Base-by-base conservation (phyloP, 78 protist species). In the Dictyostelium citrinum region DNA sequence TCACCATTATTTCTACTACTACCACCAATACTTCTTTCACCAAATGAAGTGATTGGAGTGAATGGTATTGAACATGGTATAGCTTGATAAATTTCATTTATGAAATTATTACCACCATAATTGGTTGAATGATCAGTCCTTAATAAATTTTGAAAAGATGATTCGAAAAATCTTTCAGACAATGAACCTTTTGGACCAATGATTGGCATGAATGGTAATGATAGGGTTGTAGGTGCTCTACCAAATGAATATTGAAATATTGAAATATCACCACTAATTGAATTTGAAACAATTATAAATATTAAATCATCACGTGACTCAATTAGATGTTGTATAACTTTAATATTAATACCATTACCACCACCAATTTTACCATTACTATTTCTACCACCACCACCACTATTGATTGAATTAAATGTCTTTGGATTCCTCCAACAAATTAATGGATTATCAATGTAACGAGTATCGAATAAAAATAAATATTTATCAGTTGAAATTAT, bases 191-290 rank as follows among this genome's bases (percentile, higher is more conserved):
- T 24, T 16, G 31, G n/a, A 43, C 49, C 67, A 27, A 80, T n/a
- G 1, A 80, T 24, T 7, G 84, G 74, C n/a, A 58, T 55, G 39
- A 35, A 80, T 24, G 84, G 84, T 80, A 80, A n/a, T 33, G 84
- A 80, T 55, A 80, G n/a, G 35, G 49, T 7, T n/a, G 61, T 75
- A 7, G 81, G 81, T 3, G 61, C 81, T 41, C 61, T 75, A 41
- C 61, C 49, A 75, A 41, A 75, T 24, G 72, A 27, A 31, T 80
- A 80, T 55, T 80, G 84, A 55, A 80, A 80, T 35, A 80, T 46
- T 8, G 37, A 45, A 16, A 80, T n/a, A 24, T 80, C 75, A 20
- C 84, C 84, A 55, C 75, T 55, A 31, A 80, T 80, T 20, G 61
- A 55, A 80, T 80, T 80, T 55, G 61, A 70, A 80, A 80, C 49